phyloP scores from a whole-genome alignment of 2,329 filamentous ascomycete genomes.

The Aspergillus neotritici region DNA sequence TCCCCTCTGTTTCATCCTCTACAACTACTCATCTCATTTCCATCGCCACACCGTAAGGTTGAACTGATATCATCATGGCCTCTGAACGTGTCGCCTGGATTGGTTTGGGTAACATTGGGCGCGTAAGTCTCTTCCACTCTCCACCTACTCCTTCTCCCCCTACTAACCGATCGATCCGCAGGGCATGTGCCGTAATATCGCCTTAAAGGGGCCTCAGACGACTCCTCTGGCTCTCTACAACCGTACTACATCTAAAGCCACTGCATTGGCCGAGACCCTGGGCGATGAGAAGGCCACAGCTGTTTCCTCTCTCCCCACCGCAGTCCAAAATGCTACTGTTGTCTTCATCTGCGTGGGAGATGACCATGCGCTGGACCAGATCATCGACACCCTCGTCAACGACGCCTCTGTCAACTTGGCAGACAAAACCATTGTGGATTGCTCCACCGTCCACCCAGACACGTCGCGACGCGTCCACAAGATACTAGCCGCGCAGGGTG shows the following conservation, averaged over 20 bases:
- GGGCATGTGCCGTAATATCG: conserved; percentile 81
- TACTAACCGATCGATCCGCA: conserved; percentile 29
- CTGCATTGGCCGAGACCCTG: conserved; percentile 58
- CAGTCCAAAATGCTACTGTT: conserved; percentile 64
- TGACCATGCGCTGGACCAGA: conserved; percentile 64
- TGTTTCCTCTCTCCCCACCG: conserved; percentile 59
- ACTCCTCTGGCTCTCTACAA: conserved; percentile 75
- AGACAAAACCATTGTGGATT: conserved; percentile 78
- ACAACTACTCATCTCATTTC: too few species aligned
- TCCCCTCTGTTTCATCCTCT: not conserved
- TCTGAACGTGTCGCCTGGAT: conserved; percentile 63
- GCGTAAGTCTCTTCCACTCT: conserved; percentile 47
- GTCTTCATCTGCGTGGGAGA: conserved; percentile 78
- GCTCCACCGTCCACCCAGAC: conserved; percentile 81
- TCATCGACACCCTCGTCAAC: conserved; percentile 53
- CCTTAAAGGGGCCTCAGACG: conserved; percentile 66
- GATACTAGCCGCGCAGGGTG: conserved; percentile 54
- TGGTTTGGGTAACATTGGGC: conserved; percentile 82
- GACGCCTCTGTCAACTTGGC: conserved; percentile 45
- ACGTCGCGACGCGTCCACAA: conserved; percentile 63
- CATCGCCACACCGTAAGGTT: too few species aligned
- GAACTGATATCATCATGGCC: conserved; percentile 16
- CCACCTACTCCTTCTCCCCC: not conserved
- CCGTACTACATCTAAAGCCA: conserved; percentile 62
- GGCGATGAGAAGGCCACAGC: conserved; percentile 59